These are phyloP conservation scores for Globisporangium abappressorium DNA, from an alignment of 352 stramenopile species.

Conservation along the genomic window DNA sequence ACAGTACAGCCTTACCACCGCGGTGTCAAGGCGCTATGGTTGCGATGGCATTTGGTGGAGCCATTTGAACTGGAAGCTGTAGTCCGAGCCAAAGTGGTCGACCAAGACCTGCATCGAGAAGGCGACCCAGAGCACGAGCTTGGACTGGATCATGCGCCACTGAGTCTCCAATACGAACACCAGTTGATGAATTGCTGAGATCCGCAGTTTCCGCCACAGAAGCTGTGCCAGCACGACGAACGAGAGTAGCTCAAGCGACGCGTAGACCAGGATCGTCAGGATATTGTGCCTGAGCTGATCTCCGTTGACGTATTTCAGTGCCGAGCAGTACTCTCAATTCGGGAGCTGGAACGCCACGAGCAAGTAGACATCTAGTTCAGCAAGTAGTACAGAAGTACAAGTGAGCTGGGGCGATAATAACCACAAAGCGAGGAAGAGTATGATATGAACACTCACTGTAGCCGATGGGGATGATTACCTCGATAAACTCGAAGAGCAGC, in stretches of 20 bases:
- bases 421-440: not conserved
- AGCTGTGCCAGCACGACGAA: conserved; percentile 27
- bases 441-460: conserved; percentile 20
- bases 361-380: not conserved
- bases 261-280: conserved; percentile 33
- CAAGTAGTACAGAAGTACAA: no score
- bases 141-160: conserved; percentile 27
- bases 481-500: conserved; percentile 22
- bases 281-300: conserved; percentile 17
- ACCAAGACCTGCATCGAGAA: conserved; percentile 30
- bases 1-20: no score
- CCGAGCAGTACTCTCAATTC: conserved; percentile 27
- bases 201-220: conserved; percentile 19
- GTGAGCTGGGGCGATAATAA: no score
- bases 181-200: conserved; percentile 29
- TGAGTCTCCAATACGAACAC: conserved; percentile 40
- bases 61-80: conserved; percentile 10
- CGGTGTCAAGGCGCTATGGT: no score
- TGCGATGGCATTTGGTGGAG: not conserved
- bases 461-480: conserved; percentile 24
- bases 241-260: conserved; percentile 34
- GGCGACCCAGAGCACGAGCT: conserved; percentile 37
- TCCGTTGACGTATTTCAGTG: conserved; percentile 23
- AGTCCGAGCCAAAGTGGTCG: conserved; percentile 25
- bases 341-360: conserved; percentile 27